These are phyloP conservation scores for Biscogniauxia marginata DNA, from an alignment of 2,329 filamentous ascomycete species.

Conservation along the genomic window DNA sequence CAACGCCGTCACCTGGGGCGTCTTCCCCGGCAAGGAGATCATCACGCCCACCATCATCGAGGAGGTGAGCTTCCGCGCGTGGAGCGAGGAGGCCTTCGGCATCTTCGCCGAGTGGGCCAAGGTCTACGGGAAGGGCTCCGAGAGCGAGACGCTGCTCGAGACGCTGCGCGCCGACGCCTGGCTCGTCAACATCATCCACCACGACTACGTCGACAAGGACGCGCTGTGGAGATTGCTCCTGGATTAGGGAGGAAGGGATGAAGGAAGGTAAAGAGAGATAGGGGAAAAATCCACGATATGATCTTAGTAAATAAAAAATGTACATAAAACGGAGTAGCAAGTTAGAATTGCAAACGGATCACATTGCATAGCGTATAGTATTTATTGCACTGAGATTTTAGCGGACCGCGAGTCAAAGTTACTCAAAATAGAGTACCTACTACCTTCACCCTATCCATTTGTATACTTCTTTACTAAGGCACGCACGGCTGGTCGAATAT, in stretches of 20 bases:
- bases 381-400: too few relatives aligned
- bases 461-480: too few relatives aligned
- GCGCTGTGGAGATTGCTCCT: constrained; percentile 70
- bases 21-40: constrained; percentile 94
- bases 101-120: constrained; percentile 94
- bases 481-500: too few relatives aligned
- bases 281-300: too few relatives aligned
- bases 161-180: constrained; percentile 68
- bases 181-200: constrained; percentile 89
- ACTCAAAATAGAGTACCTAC: too few relatives aligned
- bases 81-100: constrained; percentile 92
- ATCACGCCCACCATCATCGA: constrained; percentile 96
- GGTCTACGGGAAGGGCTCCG: constrained; percentile 74
- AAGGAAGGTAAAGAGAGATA: neutral
- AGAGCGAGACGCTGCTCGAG: constrained; percentile 70
- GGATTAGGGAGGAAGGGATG: constrained; percentile 22
- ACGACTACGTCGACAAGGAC: constrained; percentile 69
- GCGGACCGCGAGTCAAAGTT: too few relatives aligned
- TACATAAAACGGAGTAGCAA: too few relatives aligned
- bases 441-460: too few relatives aligned
- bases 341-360: too few relatives aligned
- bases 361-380: too few relatives aligned
- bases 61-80: constrained; percentile 88
- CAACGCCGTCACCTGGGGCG: constrained; percentile 96
- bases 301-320: too few relatives aligned